Evolutionary conservation across 2,329 filamentous ascomycete species (phyloP).

Genomic region (Acephala macrosclerotiorum): DNA sequence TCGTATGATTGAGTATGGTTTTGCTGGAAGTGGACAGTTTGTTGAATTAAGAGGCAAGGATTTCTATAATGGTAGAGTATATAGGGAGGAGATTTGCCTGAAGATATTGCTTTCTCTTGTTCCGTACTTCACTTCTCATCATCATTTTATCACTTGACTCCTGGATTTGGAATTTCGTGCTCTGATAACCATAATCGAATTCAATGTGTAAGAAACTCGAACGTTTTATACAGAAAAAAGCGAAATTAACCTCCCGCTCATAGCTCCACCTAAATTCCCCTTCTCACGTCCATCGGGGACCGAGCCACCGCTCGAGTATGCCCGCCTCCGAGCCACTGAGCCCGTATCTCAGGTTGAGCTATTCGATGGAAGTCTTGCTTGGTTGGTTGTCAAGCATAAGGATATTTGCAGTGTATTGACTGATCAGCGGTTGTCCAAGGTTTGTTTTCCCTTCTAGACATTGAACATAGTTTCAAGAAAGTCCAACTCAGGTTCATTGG

Average conservation of each 20-base stretch:
- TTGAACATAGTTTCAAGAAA: neutral
- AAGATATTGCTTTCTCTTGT: neutral
- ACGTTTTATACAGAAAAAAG: too few relatives aligned
- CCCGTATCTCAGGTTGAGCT: constrained; percentile 55
- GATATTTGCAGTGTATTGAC: constrained; percentile 55
- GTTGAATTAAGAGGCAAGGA: neutral
- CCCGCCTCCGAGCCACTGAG: constrained; percentile 50
- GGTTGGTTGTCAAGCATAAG: constrained; percentile 56
- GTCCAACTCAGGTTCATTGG: too few relatives aligned
- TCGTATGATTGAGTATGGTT: neutral
- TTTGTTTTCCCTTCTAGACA: neutral
- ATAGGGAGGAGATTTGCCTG: neutral
- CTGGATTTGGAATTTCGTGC: neutral
- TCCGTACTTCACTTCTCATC: neutral
- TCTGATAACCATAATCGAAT: neutral
- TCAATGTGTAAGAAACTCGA: neutral
- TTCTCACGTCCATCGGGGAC: constrained; percentile 49
- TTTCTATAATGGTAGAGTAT: neutral
- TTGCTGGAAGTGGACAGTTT: neutral
- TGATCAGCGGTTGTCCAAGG: constrained; percentile 54
- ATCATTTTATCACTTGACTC: neutral
- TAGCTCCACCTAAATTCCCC: constrained; percentile 45
- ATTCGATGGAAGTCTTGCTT: constrained; percentile 55
- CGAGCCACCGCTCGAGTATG: constrained; percentile 54
- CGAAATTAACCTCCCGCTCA: too few relatives aligned